Evolutionary conservation across 179 eudicot species (phyloP), one percentile per base, ranked within the genome.

Genomic region (Carnegiea gigantea): DNA sequence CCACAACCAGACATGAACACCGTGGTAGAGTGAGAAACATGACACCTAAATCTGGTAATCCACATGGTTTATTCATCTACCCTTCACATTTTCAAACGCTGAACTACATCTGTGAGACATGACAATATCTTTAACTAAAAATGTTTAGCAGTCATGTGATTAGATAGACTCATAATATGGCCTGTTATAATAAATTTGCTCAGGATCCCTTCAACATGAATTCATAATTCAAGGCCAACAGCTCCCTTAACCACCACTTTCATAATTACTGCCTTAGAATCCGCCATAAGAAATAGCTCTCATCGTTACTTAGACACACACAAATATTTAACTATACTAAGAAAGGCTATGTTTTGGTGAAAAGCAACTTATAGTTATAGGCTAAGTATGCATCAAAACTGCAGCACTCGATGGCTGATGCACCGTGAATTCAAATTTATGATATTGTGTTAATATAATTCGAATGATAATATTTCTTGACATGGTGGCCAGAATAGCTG

Each of bases 261-360:
- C 77, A 49, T 17, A 18, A 75, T 75, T 21, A 15, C 62, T 73
- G 77, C 77, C 77, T 51, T 28, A 24, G 33, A 26, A 48, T 75
- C 60, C 64, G 77, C 62, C 23, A 75, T 75, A 26, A 75, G 36
- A 14, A 75, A 75, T 75, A 51, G 77, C 62, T 51, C 49, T 15
- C 15, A 51, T 48, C 43, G 26, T 48, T 53, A 73, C 30, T 21
- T 21, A 48, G 77, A 23, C 62, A 51, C 40, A 75, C 0, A 9
- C 64, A 48, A 24, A 15, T 26, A 21, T 49, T 1, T 11, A 73
- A 11, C 77, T 75, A 75, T 38, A 51, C 57, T 26, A 6, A 23
- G 17, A 51, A 51, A 43, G 14, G 23, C 18, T 26, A 49, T 14
- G n/a, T 75, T 51, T 75, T 23, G 5, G 21, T 49, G 57, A 46